A percentile compares a stretch with the other conserved stretches of the same genome.
These are phyloP conservation scores for Phytopythium delawarense DNA, from an alignment of 352 stramenopile species.

Conservation along the genomic window DNA sequence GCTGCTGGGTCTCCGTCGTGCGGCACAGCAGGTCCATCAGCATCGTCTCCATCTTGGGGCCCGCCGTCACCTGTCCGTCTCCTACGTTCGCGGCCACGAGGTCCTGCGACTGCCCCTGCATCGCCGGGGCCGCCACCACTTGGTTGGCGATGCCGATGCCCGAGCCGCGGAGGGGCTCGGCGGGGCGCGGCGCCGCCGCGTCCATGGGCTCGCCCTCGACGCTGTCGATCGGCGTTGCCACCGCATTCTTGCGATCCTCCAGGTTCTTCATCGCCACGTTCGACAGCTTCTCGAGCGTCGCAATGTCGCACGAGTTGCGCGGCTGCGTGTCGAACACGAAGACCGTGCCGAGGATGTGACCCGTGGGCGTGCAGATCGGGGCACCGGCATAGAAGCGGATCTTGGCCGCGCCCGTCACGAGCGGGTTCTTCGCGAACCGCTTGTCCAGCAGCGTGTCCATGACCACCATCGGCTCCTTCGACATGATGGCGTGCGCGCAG, in stretches of 20 bases:
- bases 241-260: conserved; percentile 86
- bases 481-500: conserved; percentile 85
- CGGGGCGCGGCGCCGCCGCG: conserved; percentile 20
- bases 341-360: conserved; percentile 81
- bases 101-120: conserved; percentile 58
- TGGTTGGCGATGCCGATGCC: conserved; percentile 79
- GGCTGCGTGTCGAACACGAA: conserved; percentile 88
- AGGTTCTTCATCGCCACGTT: conserved; percentile 90
- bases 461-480: conserved; percentile 87
- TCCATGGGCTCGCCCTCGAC: conserved; percentile 35
- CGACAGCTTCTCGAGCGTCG: conserved; percentile 83
- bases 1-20: conserved; percentile 87
- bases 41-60: conserved; percentile 89
- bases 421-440: conserved; percentile 82
- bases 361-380: conserved; percentile 74
- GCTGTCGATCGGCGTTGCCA: conserved; percentile 58
- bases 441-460: conserved; percentile 85
- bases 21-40: conserved; percentile 86
- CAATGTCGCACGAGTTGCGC: conserved; percentile 80
- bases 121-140: conserved; percentile 52
- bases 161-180: conserved; percentile 48
- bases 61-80: conserved; percentile 77
- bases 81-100: conserved; percentile 77
- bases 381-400: conserved; percentile 86
- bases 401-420: conserved; percentile 78